These are phyloP conservation scores for Spatholobus suberectus DNA, from an alignment of 306 rosid genomes.

Conservation along the genomic window DNA sequence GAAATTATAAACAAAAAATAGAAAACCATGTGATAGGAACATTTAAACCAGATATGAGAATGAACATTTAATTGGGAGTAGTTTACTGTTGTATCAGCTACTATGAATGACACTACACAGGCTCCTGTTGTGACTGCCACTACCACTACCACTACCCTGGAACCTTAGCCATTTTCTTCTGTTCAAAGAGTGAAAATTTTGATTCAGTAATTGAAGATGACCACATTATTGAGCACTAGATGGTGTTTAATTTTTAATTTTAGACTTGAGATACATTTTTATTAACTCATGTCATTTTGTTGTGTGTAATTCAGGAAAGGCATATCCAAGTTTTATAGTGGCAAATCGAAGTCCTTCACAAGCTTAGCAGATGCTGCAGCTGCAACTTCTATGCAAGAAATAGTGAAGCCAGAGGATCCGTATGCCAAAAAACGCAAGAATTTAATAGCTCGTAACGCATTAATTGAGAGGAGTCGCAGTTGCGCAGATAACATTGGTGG, in stretches of 20 bases:
- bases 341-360: conserved; percentile 93
- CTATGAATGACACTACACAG: background rate
- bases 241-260: background rate
- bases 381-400: conserved; percentile 55
- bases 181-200: background rate
- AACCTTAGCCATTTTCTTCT: background rate
- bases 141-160: no score
- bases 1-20: background rate
- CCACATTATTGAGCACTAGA: background rate
- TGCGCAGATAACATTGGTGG: conserved; percentile 46
- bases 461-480: conserved; percentile 54
- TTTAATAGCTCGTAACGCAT: conserved; percentile 49
- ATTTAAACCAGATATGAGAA: background rate
- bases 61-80: no score
- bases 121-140: background rate
- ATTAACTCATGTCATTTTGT: background rate
- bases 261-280: background rate
- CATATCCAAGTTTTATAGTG: conserved; percentile 84
- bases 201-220: background rate
- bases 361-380: conserved; percentile 70
- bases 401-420: conserved; percentile 80
- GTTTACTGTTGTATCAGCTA: background rate
- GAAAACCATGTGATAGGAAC: background rate
- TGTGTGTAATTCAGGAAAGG: conserved; percentile 72
- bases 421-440: conserved; percentile 83